Evolutionary conservation across 108 stramenopile genomes (phyloP).

Genomic region (Fragilaria crotonensis): DNA sequence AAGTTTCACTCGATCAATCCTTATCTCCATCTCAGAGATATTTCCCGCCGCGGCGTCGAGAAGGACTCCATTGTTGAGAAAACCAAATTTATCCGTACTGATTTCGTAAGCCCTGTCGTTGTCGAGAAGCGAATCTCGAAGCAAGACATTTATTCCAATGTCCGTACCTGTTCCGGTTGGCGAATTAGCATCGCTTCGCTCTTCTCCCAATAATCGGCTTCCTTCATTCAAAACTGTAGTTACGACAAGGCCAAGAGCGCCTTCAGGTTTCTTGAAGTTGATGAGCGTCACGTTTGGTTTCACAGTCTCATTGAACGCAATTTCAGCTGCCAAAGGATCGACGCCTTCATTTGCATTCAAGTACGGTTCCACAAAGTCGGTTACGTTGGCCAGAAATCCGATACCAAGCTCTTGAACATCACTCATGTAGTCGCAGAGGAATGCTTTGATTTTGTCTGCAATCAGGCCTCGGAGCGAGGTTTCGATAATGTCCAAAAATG

Average conservation of each 20-base stretch:
- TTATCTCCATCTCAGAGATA: neutral
- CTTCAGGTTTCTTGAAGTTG: neutral
- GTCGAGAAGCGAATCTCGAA: constrained; percentile 2
- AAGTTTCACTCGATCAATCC: neutral
- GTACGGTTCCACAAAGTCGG: neutral
- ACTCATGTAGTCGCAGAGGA: neutral
- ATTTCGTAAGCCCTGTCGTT: neutral
- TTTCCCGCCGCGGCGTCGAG: neutral
- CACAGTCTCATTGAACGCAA: neutral
- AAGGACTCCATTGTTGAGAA: neutral
- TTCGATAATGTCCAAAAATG: constrained; percentile 1
- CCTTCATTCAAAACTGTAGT: neutral
- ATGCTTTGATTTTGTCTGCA: neutral
- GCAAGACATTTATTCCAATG: constrained; percentile 3
- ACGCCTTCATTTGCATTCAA: neutral
- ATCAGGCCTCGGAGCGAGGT: neutral
- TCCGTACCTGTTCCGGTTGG: neutral
- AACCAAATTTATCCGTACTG: neutral
- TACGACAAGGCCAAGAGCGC: neutral
- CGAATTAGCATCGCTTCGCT: neutral
- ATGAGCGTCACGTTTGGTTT: neutral
- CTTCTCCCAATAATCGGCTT: neutral
- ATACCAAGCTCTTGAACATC: neutral
- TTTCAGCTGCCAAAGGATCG: neutral
- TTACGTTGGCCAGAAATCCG: neutral